These are phyloP conservation scores for Glycine soja DNA, from an alignment of 306 rosid genomes.

Conservation along the genomic window DNA sequence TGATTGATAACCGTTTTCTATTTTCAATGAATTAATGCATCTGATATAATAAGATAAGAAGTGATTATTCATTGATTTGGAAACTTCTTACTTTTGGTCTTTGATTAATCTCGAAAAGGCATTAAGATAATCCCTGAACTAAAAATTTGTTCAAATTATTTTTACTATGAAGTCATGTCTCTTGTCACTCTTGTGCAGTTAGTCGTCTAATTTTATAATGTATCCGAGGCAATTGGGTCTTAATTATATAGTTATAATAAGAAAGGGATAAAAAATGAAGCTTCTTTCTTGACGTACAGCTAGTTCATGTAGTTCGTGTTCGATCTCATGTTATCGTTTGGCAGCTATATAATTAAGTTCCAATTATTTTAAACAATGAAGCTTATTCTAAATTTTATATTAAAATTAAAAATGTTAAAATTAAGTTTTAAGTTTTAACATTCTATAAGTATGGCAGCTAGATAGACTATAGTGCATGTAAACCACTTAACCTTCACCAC, in stretches of 20 bases:
- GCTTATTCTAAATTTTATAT: too few species aligned
- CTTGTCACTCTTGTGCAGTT: not conserved
- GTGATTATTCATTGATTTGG: too few species aligned
- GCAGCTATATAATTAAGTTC: too few species aligned
- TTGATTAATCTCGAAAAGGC: not conserved
- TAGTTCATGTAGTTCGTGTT: not conserved
- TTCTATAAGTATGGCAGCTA: too few species aligned
- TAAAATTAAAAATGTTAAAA: too few species aligned
- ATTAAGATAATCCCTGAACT: not conserved
- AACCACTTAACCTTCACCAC: too few species aligned
- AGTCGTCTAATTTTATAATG: not conserved
- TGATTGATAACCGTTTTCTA: not conserved
- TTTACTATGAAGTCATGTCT: not conserved
- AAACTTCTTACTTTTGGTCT: not conserved
- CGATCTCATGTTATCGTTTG: not conserved
- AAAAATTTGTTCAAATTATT: not conserved
- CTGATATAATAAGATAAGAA: too few species aligned
- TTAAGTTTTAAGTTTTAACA: too few species aligned
- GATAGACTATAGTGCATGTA: too few species aligned
- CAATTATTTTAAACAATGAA: too few species aligned
- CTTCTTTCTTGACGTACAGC: not conserved
- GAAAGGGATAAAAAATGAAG: not conserved
- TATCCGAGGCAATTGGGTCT: not conserved
- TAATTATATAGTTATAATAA: not conserved
- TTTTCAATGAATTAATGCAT: not conserved